Evolutionary conservation across 176 grass and related monocot genomes (phyloP).

Genomic region (Cymbopogon citratus): DNA sequence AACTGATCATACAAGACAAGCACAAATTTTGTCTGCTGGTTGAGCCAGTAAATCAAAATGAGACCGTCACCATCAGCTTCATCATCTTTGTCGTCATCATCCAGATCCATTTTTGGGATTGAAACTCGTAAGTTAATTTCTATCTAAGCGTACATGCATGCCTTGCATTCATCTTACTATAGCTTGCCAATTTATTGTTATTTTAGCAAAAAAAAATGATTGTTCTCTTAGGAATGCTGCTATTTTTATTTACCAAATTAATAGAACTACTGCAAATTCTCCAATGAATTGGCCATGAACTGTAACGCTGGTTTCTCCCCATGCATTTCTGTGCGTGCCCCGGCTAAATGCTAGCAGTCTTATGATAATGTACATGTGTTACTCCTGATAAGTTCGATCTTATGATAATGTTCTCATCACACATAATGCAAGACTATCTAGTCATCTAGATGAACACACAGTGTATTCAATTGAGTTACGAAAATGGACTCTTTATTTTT

Average conservation of each 20-base stretch:
- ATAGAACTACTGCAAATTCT: neutral
- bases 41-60: neutral
- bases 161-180: neutral
- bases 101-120: conserved; percentile 22
- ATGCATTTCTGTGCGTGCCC: neutral
- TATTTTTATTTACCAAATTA: neutral
- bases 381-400: neutral
- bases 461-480: neutral
- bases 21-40: neutral
- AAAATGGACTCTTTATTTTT: neutral
- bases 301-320: neutral
- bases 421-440: too few species aligned
- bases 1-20: neutral
- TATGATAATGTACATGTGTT: neutral
- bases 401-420: neutral
- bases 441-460: neutral
- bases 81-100: neutral
- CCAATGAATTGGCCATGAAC: neutral
- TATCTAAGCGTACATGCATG: neutral
- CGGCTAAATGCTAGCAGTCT: neutral
- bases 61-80: neutral
- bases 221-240: neutral
- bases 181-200: neutral
- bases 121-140: conserved; percentile 36
- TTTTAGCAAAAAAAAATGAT: neutral